Evolutionary conservation across 176 grass and related monocot species (phyloP), one percentile per base, ranked within the genome.

Genomic region (Carex pumila): DNA sequence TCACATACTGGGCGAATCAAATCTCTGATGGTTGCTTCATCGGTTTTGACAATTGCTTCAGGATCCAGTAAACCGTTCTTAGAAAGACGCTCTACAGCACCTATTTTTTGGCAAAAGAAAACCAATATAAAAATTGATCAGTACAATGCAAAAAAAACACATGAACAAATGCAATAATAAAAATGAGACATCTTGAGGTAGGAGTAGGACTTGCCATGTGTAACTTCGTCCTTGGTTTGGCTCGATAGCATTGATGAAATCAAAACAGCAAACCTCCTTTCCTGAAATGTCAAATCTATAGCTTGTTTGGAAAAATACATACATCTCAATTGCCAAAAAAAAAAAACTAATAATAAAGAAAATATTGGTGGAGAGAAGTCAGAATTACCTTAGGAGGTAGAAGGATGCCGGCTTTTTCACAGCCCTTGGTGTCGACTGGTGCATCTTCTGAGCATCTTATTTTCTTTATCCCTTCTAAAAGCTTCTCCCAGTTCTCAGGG

Each of bases 201-300:
- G 25, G 25, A 25, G n/a, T n/a, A n/a, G 81, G 61, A 63, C 86
- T 84, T 92, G 83, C 96, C 96, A 90, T 99, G 91, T 0, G 96
- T 99, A 77, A 99, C 89, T 93, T 90, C 93, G 90, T 99, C 93
- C 89, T 95, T 99, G 60, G 96, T 99, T 88, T 99, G 96, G 81
- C 93, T 93, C 59, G 93, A 93, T 63, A 99, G 81, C 91, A 99
- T 91, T 69, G 91, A 89, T 79, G 91, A 93, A 79, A 99, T 74
- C 47, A 99, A 75, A 90, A 99, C 86, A 84, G 93, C 91, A 81
- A 95, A 95, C 85, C 96, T 90, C 83, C 87, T 89, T 92, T 95
- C 93, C 93, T 99, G 89, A 78, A 82, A 75, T 5, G 7, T 69
- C 58, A 82, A 17, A 13, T 64, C 9, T 11, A 32, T 3, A 80